Base-by-base conservation (phyloP, 2,329 filamentous ascomycete species). In the Macrophomina phaseolina region DNA sequence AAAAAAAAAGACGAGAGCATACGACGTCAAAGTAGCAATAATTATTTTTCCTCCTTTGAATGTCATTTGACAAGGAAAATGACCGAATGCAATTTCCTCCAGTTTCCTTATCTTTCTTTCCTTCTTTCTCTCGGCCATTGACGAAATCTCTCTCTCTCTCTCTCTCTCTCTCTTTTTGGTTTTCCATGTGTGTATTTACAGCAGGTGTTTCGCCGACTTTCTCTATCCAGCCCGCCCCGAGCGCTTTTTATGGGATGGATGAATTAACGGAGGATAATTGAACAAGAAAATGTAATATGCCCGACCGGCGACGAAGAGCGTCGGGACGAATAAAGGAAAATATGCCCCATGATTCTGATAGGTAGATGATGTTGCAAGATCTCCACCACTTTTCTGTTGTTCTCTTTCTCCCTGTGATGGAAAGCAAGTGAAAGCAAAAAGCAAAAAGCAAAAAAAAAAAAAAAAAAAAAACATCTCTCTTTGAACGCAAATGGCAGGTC, bases 331-430 rank as follows among this genome's bases (percentile, higher is more conserved):
- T 30, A 52, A 52, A 52, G 49, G 28, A 52, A 52, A 34, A 46
- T 16, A 18, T 18, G 18, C 18, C 18, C 18, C 18, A 18, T n/a
- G 30, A 52, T 52, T 28, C 49, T 52, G 28, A 18, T 18, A 34
- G 49, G 28, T 18, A 16, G 49, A 28, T 52, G 34, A 11, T 52
- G 49, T 52, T 52, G 34, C 49, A 52, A 51, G 48, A 51, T 38
- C 1, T 11, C 36, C 36, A 6, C 36, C 18, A 18, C 36, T 38
- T 11, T 38, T 38, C 36, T 18, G 9, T 23, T 8, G 8, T 7
- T 28, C 46, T 49, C 5, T 49, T 12, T 49, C 46, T 28, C n/a
- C 46, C 28, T 49, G 8, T n/a, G 9, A 14, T 45, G 12, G 40
- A 7, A 45, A 45, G 40, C 18, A 18, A 18, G 18, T 18, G 18